Evolutionary conservation across 306 rosid genomes (phyloP), one percentile per base, ranked within the genome.

Genomic region (Inga oerstediana): DNA sequence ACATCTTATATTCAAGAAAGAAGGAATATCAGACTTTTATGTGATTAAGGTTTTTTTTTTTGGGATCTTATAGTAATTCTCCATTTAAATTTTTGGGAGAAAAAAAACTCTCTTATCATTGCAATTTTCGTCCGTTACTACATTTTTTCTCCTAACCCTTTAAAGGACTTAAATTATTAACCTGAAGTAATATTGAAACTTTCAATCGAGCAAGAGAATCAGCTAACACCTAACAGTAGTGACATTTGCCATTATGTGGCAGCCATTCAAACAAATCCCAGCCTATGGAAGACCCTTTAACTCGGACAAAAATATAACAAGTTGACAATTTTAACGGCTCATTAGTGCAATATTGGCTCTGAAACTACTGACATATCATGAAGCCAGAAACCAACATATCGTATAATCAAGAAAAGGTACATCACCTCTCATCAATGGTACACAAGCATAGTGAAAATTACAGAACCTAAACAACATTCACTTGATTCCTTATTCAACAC

Each of bases 401-500:
- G 2, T 16, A 13, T 15, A 74, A 34, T 56, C 51, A 59, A 41
- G 37, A 22, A 35, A 12, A 39, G 7, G 80, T 41, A 22, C 39
- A 59, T 7, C 71, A 22, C 41, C 13, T 27, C 16, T 14, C 24
- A 62, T 16, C 4, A 44, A 9, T 43, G 45, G 73, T 41, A 35
- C 39, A 41, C 22, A 76, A 56, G 34, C 51, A 32, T 4, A 22
- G 10, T 3, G 58, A 16, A 73, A 77, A 41, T 7, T 76, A 35
- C 49, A 76, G 72, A 52, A 0, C 41, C 54, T 56, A 7, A 1
- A 59, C 54, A 22, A 59, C 72, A 59, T 14, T 79, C 67, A 43
- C 43, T 9, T 4, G 45, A 77, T 16, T 79, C 67, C 76, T 75
- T 17, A 8, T 75, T 61, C 70, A 74, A 74, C 22, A 68, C 46